Percentiles rank a stretch among this genome's conserved stretches.
phyloP scores from a whole-genome alignment of 805 yeast genomes.

The Candida nemodendra region DNA sequence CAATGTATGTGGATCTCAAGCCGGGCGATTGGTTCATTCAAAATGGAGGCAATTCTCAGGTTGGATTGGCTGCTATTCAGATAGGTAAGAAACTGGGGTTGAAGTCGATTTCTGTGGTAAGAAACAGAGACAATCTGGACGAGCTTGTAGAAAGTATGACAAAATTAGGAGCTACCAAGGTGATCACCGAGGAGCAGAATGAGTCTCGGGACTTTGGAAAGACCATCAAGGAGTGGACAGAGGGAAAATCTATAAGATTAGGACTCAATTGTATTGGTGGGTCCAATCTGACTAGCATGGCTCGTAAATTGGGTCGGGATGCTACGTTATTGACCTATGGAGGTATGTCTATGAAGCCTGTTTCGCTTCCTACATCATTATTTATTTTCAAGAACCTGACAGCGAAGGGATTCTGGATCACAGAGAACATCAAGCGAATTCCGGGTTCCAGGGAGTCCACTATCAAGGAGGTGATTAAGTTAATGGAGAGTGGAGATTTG shows the following conservation, averaged over 20 bases:
- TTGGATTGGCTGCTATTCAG: slow-evolving; percentile 88
- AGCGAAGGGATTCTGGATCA: slow-evolving; percentile 91
- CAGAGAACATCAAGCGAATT: slow-evolving; percentile 57
- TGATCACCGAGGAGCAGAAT: slow-evolving; percentile 85
- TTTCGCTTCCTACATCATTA: slow-evolving; percentile 81
- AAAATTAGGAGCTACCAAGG: slow-evolving; percentile 78
- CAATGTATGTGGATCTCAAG: slow-evolving; percentile 57
- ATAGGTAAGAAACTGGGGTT: slow-evolving; percentile 74
- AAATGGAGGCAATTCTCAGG: slow-evolving; percentile 96
- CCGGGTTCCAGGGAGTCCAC: slow-evolving; percentile 60
- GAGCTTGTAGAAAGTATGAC: slow-evolving; percentile 51
- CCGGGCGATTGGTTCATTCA: slow-evolving; percentile 91
- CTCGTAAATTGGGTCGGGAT: slow-evolving; percentile 72
- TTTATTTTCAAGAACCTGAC: slow-evolving; percentile 87
- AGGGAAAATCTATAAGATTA: slow-evolving; percentile 57
- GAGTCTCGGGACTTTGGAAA: slow-evolving; percentile 64
- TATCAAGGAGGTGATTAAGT: slow-evolving; percentile 51
- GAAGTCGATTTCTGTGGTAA: slow-evolving; percentile 82
- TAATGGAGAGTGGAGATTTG: slow-evolving; percentile 59
- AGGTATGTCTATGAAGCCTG: slow-evolving; percentile 96
- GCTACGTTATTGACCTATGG: slow-evolving; percentile 91
- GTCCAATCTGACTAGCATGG: slow-evolving; percentile 72
- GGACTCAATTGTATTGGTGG: slow-evolving; percentile 97
- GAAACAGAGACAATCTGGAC: slow-evolving; percentile 81
- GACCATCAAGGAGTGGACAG: slow-evolving; percentile 53